Evolutionary conservation across 2,329 filamentous ascomycete genomes (phyloP).

Genomic region (Akanthomyces lecanii): DNA sequence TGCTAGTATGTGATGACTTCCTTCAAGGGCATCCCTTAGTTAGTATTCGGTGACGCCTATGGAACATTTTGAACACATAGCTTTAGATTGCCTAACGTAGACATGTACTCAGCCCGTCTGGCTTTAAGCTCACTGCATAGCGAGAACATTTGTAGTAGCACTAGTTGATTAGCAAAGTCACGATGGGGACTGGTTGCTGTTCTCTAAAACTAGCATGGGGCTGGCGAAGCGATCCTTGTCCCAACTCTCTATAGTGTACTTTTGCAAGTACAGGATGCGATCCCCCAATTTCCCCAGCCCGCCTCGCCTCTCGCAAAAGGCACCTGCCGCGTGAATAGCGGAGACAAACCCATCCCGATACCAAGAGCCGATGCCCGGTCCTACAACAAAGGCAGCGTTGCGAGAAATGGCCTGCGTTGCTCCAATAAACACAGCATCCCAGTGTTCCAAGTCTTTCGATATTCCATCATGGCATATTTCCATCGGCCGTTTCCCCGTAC

Average conservation of each 20-base stretch:
- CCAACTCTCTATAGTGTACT: background rate
- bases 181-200: background rate
- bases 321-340: background rate
- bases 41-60: too few species aligned
- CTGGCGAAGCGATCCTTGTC: background rate
- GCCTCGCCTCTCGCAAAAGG: background rate
- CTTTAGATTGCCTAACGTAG: too few species aligned
- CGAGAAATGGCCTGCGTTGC: background rate
- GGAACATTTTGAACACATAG: too few species aligned
- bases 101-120: too few species aligned
- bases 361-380: background rate
- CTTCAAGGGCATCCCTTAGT: too few species aligned
- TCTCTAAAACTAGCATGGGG: background rate
- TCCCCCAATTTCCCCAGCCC: background rate
- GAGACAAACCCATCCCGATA: background rate
- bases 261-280: background rate
- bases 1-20: too few species aligned
- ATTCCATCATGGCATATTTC: background rate
- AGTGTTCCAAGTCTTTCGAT: background rate
- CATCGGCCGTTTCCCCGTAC: background rate
- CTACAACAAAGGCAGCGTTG: background rate
- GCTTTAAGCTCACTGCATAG: too few species aligned
- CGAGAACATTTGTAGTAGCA: background rate
- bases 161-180: background rate
- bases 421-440: background rate